phyloP scores from a whole-genome alignment of 2,329 filamentous ascomycete genomes.

The Fusarium sp. region DNA sequence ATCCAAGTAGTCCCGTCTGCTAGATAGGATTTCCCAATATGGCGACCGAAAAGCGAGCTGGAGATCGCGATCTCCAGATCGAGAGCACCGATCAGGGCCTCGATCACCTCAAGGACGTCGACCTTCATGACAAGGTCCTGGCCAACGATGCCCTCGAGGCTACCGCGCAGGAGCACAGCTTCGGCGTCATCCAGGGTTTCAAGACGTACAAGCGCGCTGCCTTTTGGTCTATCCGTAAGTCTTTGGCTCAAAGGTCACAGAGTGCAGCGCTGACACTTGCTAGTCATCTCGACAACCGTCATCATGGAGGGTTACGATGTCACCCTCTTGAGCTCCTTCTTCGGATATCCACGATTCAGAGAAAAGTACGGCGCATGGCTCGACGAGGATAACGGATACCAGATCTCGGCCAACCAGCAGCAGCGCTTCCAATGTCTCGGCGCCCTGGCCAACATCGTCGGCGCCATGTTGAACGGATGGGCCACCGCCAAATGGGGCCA shows the following conservation, averaged over 20 bases:
- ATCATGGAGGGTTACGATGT: slow-evolving; percentile 69
- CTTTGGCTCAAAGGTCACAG: neutral
- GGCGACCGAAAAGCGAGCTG: slow-evolving; percentile 42
- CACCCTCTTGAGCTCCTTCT: slow-evolving; percentile 63
- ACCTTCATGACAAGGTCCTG: slow-evolving; percentile 56
- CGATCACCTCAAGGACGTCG: slow-evolving; percentile 52
- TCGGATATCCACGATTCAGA: slow-evolving; percentile 59
- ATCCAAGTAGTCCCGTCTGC: slow-evolving; percentile 12
- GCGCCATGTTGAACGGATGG: slow-evolving; percentile 60
- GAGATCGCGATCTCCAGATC: slow-evolving; percentile 45
- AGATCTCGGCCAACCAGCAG: slow-evolving; percentile 68
- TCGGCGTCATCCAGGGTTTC: slow-evolving; percentile 53
- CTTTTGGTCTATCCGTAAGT: slow-evolving; percentile 59
- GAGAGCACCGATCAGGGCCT: slow-evolving; percentile 52
- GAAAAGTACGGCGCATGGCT: slow-evolving; percentile 59
- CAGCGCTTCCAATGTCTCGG: slow-evolving; percentile 60
- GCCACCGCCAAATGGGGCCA: slow-evolving; percentile 61
- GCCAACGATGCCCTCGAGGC: slow-evolving; percentile 56
- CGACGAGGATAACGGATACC: slow-evolving; percentile 56
- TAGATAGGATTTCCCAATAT: slow-evolving; percentile 33
- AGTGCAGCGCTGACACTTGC: slow-evolving; percentile 8
- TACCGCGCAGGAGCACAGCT: slow-evolving; percentile 56
- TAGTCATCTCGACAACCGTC: slow-evolving; percentile 62
- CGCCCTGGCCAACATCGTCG: slow-evolving; percentile 57
- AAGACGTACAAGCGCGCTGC: slow-evolving; percentile 60